Evolutionary conservation across 2,329 filamentous ascomycete genomes (phyloP).

Genomic region (Trichoderma citrinoviride): DNA sequence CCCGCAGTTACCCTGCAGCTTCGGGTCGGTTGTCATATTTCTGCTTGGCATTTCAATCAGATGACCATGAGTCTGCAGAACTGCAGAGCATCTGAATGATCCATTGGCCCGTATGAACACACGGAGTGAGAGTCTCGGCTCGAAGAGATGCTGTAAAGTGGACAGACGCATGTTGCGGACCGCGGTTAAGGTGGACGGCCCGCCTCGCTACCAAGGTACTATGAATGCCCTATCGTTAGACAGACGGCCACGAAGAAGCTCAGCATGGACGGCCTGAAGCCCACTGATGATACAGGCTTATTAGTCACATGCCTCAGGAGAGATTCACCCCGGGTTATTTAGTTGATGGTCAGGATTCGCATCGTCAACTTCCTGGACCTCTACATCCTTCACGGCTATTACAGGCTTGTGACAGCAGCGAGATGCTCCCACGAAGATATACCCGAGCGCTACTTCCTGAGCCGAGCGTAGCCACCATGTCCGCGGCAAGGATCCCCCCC

Average conservation of each 20-base stretch:
- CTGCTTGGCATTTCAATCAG: no score
- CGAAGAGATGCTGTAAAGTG: not conserved
- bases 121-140: not conserved
- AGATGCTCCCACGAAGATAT: not conserved
- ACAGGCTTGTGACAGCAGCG: conserved; percentile 12
- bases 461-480: conserved; percentile 17
- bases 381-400: conserved; percentile 1
- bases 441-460: conserved; percentile 15
- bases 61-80: no score
- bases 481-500: no score
- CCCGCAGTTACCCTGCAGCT: no score
- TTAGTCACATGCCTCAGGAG: not conserved
- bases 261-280: no score
- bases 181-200: conserved; percentile 45
- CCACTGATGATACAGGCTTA: not conserved
- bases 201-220: not conserved
- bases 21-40: no score
- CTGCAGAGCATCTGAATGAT: no score
- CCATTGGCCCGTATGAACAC: no score
- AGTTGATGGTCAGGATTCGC: not conserved
- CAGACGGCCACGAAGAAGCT: no score
- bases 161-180: conserved; percentile 31
- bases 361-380: not conserved
- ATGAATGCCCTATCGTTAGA: no score
- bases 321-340: not conserved